Conservation (phyloP, 1,139 yeast species). For the Taiozyma onychis region DNA sequence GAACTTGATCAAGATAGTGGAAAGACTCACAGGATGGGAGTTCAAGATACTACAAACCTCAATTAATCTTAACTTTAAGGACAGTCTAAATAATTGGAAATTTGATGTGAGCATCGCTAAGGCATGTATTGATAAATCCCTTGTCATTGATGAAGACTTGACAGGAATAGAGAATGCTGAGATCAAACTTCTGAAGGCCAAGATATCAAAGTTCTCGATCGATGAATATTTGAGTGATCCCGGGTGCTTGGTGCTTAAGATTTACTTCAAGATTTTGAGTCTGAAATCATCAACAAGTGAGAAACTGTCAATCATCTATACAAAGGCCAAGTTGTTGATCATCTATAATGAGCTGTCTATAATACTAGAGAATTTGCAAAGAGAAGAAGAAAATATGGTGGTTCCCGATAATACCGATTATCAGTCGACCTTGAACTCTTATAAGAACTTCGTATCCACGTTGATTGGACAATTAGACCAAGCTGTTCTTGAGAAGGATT, state of each 20-base stretch:
- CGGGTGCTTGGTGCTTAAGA: slow-evolving; percentile 20
- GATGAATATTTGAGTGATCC: slow-evolving; percentile 23
- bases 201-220: slow-evolving; percentile 8
- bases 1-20: not conserved
- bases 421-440: slow-evolving; percentile 21
- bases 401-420: slow-evolving; percentile 20
- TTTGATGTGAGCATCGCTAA: not conserved
- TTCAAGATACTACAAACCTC: not conserved
- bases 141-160: not conserved
- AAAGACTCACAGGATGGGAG: not conserved
- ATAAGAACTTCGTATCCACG: slow-evolving; percentile 27
- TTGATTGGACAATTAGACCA: slow-evolving; percentile 28
- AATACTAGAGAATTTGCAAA: slow-evolving; percentile 18
- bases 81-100: not conserved
- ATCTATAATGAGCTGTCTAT: slow-evolving; percentile 19
- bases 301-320: slow-evolving; percentile 17
- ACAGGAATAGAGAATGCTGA: not conserved
- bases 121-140: not conserved
- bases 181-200: not conserved
- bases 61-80: not conserved
- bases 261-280: slow-evolving; percentile 21
- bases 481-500: slow-evolving; percentile 25
- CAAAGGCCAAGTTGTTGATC: slow-evolving; percentile 21
- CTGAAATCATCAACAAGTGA: slow-evolving; percentile 18
- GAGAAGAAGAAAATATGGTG: slow-evolving; percentile 15